Evolutionary conservation across 257 asterid species (phyloP).

Genomic region (Leonotis leonurus): DNA sequence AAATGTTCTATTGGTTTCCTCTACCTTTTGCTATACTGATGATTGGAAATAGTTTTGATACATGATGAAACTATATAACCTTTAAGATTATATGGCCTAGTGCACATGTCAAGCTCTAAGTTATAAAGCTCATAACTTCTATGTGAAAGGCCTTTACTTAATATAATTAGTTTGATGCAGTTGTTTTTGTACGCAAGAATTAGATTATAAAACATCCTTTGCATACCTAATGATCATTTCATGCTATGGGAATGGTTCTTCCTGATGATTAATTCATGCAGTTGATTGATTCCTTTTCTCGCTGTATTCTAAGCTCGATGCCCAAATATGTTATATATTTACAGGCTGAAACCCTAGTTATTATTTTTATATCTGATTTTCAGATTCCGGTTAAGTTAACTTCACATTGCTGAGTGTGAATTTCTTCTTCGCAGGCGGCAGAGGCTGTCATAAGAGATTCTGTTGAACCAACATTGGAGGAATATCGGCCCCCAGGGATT

Average conservation of each 20-base stretch:
- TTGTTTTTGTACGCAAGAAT: neutral
- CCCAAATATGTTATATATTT: neutral
- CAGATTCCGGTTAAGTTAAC: neutral
- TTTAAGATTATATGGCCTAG: neutral
- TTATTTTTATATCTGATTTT: neutral
- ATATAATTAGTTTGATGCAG: too few species aligned
- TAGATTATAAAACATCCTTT: neutral
- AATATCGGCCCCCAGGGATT: conserved; percentile 84
- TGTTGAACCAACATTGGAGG: conserved; percentile 92
- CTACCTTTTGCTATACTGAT: neutral
- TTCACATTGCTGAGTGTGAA: neutral
- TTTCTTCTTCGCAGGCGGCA: too few species aligned
- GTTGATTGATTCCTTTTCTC: neutral
- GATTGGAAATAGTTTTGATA: neutral
- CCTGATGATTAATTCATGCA: neutral
- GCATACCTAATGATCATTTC: neutral
- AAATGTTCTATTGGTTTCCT: neutral
- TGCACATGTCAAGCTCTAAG: neutral
- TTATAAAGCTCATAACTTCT: neutral
- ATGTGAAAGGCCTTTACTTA: neutral
- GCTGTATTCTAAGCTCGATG: neutral
- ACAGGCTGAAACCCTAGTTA: neutral
- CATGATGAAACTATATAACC: neutral
- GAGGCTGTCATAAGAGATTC: conserved; percentile 81
- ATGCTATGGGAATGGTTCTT: neutral